These are phyloP conservation scores for Vachellia collinsii DNA, from an alignment of 306 rosid genomes.

Conservation along the genomic window DNA sequence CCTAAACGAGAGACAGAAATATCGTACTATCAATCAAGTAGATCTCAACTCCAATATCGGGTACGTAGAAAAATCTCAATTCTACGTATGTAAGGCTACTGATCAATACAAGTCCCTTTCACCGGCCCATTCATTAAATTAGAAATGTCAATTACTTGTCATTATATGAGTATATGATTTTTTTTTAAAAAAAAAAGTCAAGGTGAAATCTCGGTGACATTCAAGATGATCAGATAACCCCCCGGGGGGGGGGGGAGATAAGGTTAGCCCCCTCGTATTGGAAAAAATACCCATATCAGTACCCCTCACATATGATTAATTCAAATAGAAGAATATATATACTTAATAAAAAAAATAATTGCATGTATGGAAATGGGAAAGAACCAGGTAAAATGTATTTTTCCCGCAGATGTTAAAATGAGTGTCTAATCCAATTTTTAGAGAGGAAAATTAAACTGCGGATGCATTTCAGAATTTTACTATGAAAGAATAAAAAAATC, in stretches of 20 bases:
- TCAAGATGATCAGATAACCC: neutral
- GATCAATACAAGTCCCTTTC: slow-evolving; percentile 25
- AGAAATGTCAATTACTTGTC: slow-evolving; percentile 1
- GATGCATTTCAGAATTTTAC: neutral
- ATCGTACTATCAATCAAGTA: slow-evolving; percentile 19
- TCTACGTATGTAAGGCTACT: slow-evolving; percentile 39
- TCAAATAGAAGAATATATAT: no score
- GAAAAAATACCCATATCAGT: no score
- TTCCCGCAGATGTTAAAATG: neutral
- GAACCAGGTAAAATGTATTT: neutral
- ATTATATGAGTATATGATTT: neutral
- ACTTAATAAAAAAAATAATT: neutral
- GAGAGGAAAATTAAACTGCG: neutral
- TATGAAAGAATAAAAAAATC: neutral
- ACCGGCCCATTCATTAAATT: slow-evolving; percentile 5
- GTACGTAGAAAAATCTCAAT: slow-evolving; percentile 11
- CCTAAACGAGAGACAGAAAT: slow-evolving; percentile 27
- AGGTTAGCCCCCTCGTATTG: no score
- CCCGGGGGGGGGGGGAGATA: no score
- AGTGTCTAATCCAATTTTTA: neutral
- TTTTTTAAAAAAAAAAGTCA: slow-evolving; percentile 8
- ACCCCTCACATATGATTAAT: no score
- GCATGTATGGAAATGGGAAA: neutral
- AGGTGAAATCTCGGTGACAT: slow-evolving; percentile 29
- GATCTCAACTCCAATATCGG: slow-evolving; percentile 18